Percentiles rank a stretch among this genome's conserved stretches.
These are phyloP conservation scores for Trifolium pratense DNA, from an alignment of 306 rosid species.

Conservation along the genomic window DNA sequence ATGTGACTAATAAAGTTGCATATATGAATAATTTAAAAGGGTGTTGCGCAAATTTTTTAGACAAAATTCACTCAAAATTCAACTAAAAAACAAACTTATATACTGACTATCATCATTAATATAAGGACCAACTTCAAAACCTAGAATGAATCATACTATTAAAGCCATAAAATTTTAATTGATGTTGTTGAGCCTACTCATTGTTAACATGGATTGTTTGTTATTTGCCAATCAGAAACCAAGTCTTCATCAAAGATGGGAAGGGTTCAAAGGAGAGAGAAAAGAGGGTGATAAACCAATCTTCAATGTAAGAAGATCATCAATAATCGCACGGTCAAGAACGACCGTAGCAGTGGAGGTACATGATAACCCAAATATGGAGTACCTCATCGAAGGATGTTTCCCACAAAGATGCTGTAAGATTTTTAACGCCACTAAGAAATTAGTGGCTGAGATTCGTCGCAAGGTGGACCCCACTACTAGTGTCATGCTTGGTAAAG, in stretches of 20 bases:
- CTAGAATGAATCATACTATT: too few relatives aligned
- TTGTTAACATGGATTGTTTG: too few relatives aligned
- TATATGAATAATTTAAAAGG: too few relatives aligned
- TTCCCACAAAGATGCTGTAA: slow-evolving; percentile 71
- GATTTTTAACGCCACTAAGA: slow-evolving; percentile 50
- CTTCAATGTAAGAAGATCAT: slow-evolving; percentile 81
- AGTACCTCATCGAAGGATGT: slow-evolving; percentile 81
- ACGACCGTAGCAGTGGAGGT: slow-evolving; percentile 70
- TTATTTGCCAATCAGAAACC: slow-evolving; percentile 60
- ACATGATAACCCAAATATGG: slow-evolving; percentile 51
- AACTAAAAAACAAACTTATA: too few relatives aligned
- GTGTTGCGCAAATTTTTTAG: too few relatives aligned
- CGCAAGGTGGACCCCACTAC: slow-evolving; percentile 90
- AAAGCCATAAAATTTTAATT: too few relatives aligned
- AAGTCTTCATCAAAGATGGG: slow-evolving; percentile 95
- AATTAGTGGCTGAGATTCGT: slow-evolving; percentile 78
- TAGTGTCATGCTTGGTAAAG: slow-evolving; percentile 80
- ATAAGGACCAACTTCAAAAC: too few relatives aligned
- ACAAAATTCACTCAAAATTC: too few relatives aligned
- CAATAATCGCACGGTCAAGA: slow-evolving; percentile 85
- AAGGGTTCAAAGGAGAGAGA: slow-evolving; percentile 85
- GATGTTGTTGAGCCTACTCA: too few relatives aligned
- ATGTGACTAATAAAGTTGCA: too few relatives aligned
- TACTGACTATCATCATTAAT: too few relatives aligned
- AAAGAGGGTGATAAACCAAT: slow-evolving; percentile 72